phyloP scores from a whole-genome alignment of 176 grass and related monocot genomes.

The Puya raimondii region DNA sequence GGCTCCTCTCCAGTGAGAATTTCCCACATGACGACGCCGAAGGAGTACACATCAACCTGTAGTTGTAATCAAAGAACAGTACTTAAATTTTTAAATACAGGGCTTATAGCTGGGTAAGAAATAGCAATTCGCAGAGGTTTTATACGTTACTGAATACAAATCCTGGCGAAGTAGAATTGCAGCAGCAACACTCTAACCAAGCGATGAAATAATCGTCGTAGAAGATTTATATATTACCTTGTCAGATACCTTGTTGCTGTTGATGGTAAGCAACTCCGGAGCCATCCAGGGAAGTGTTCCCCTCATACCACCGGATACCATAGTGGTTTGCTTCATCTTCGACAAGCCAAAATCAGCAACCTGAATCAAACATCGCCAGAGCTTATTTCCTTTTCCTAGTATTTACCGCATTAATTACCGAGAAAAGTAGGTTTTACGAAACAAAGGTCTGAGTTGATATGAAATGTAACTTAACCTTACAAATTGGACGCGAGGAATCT shows the following conservation, averaged over 20 bases:
- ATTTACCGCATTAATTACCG: not conserved
- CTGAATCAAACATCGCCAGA: conserved; percentile 12
- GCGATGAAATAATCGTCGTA: not conserved
- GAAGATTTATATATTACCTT: conserved; percentile 48
- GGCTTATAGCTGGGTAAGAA: too few species aligned
- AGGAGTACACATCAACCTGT: conserved; percentile 90
- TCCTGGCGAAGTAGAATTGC: too few species aligned
- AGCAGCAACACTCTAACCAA: too few species aligned
- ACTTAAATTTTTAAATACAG: not conserved
- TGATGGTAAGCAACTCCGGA: conserved; percentile 62
- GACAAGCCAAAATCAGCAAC: conserved; percentile 95
- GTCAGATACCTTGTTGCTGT: conserved; percentile 58
- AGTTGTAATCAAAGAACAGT: conserved; percentile 6
- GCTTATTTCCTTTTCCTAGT: not conserved
- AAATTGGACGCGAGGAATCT: conserved; percentile 72
- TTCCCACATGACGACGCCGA: conserved; percentile 94
- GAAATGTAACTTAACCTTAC: conserved; percentile 50
- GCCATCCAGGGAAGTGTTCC: conserved; percentile 99
- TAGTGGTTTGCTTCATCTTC: conserved; percentile 81
- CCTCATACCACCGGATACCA: conserved; percentile 95
- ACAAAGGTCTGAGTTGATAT: not conserved
- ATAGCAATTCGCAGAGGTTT: too few species aligned
- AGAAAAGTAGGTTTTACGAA: not conserved
- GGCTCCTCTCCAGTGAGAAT: conserved; percentile 84
- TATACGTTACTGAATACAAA: too few species aligned